These are phyloP conservation scores for Metarhizium robertsii DNA, from an alignment of 2,329 filamentous ascomycete species.

Conservation along the genomic window DNA sequence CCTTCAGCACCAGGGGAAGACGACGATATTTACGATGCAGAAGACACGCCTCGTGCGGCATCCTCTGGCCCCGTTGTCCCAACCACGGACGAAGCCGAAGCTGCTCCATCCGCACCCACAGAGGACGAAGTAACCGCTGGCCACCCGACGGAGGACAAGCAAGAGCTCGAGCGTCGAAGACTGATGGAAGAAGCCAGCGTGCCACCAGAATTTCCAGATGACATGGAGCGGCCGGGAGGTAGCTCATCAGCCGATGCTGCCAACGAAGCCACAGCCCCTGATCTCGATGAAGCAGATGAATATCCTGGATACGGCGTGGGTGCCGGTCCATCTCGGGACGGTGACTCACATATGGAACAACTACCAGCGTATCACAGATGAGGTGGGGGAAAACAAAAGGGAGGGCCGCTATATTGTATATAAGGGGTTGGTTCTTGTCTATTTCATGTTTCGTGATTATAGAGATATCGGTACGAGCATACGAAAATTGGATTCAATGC, in stretches of 20 bases:
- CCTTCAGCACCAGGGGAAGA: conserved; percentile 32
- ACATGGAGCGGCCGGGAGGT: conserved; percentile 31
- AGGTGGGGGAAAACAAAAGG: conserved; percentile 4
- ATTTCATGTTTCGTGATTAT: not conserved
- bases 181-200: conserved; percentile 56
- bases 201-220: conserved; percentile 48
- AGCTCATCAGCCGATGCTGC: conserved; percentile 18
- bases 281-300: conserved; percentile 45
- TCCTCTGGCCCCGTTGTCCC: conserved; percentile 1
- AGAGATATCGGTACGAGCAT: not conserved
- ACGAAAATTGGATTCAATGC: not conserved
- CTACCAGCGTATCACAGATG: conserved; percentile 30
- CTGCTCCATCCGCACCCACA: conserved; percentile 32
- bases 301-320: conserved; percentile 16
- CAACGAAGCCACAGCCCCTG: conserved; percentile 44
- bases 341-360: conserved; percentile 17
- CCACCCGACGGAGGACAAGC: conserved; percentile 57
- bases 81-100: conserved; percentile 12
- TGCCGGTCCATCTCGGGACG: conserved; percentile 14
- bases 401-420: not conserved
- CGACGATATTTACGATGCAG: conserved; percentile 42
- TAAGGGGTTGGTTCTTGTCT: not conserved
- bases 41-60: conserved; percentile 25
- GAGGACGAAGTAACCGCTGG: conserved; percentile 31
- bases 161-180: conserved; percentile 60